Evolutionary conservation across 306 rosid genomes (phyloP).

Genomic region (Medicago truncatula): MtrunA17r5.0-ANR NC_053048.1:52877501-52878000

Average conservation of each 20-base stretch:
- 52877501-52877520: background rate
- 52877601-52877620: background rate
- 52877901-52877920: background rate
- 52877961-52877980: constrained; percentile 19
- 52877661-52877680: background rate
- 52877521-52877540: background rate
- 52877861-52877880: too few relatives aligned
- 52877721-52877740: background rate
- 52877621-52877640: background rate
- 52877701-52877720: background rate
- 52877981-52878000: constrained; percentile 16
- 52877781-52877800: too few relatives aligned
- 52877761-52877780: too few relatives aligned
- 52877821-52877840: too few relatives aligned
- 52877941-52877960: background rate
- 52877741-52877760: background rate
- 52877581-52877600: background rate
- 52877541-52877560: background rate
- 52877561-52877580: background rate
- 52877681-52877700: background rate
- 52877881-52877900: background rate
- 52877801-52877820: too few relatives aligned
- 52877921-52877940: constrained; percentile 11
- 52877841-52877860: background rate
- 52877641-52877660: background rate